phyloP scores from a whole-genome alignment of 2,329 filamentous ascomycete species.

The Sclerotinia sclerotiorum region DNA sequence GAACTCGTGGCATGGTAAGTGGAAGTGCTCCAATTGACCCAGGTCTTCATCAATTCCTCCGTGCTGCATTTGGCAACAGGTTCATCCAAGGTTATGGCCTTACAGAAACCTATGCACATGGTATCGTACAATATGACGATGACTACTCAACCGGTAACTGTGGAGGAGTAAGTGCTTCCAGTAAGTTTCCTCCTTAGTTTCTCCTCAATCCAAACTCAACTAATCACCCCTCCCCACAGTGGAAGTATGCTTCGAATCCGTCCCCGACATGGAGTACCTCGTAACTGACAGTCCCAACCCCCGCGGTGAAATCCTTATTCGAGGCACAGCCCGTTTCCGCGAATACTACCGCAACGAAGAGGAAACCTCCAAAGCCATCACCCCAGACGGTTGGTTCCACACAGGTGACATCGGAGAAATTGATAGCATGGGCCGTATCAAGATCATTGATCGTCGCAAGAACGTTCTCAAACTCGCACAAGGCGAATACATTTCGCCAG shows the following conservation, averaged over 20 bases:
- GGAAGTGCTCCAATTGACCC: conserved; percentile 91
- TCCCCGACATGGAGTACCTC: conserved; percentile 92
- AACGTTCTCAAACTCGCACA: conserved; percentile 98
- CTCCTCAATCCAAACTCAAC: not conserved
- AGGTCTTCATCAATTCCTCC: conserved; percentile 82
- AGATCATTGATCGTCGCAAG: conserved; percentile 95
- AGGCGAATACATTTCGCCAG: conserved; percentile 96
- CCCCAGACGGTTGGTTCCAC: conserved; percentile 93
- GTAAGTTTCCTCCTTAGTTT: conserved; percentile 2
- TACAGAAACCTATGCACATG: conserved; percentile 87
- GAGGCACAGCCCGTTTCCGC: conserved; percentile 75
- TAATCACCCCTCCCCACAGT: conserved; percentile 42
- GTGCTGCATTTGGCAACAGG: conserved; percentile 74
- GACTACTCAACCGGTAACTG: conserved; percentile 82
- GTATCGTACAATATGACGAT: conserved; percentile 63
- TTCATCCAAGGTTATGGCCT: conserved; percentile 89
- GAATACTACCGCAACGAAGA: conserved; percentile 90
- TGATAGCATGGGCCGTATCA: conserved; percentile 82
- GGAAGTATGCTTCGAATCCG: conserved; percentile 80
- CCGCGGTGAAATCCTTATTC: conserved; percentile 83
- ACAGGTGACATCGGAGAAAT: conserved; percentile 89
- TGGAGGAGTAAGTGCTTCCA: conserved; percentile 62
- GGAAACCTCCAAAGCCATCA: conserved; percentile 80
- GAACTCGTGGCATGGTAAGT: conserved; percentile 71
- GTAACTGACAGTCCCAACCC: conserved; percentile 85